phyloP scores from a whole-genome alignment of 148 eudicot genomes.

The Vaccinium macrocarpon region DNA sequence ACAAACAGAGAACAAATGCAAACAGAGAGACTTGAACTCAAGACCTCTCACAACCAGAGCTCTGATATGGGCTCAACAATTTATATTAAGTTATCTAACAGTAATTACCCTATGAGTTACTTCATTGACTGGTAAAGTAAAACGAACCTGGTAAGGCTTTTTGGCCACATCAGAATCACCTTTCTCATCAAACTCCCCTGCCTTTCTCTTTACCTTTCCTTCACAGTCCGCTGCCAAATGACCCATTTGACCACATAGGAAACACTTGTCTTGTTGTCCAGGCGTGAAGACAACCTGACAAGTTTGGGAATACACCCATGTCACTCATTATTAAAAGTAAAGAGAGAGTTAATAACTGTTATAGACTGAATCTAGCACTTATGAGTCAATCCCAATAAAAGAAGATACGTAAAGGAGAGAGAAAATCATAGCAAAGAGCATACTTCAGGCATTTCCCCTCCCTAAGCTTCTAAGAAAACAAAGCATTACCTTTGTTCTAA shows the following conservation, averaged over 20 bases:
- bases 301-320: background rate
- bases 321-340: background rate
- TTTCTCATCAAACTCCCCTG: slow-evolving; percentile 91
- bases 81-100: no score
- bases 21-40: no score
- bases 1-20: no score
- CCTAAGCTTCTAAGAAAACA: background rate
- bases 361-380: background rate
- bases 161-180: slow-evolving; percentile 56
- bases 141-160: slow-evolving; percentile 84
- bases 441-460: background rate
- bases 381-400: background rate
- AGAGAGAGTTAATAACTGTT: background rate
- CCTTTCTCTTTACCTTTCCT: slow-evolving; percentile 92
- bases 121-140: background rate
- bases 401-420: background rate
- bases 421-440: background rate
- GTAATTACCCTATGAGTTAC: background rate
- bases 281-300: slow-evolving; percentile 68
- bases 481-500: background rate
- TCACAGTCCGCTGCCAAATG: slow-evolving; percentile 86
- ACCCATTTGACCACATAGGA: slow-evolving; percentile 91
- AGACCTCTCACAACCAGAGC: no score
- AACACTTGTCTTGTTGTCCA: slow-evolving; percentile 94
- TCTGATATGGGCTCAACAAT: no score